Percentiles rank a stretch among this genome's conserved stretches.
These are phyloP conservation scores for Aspergillus tamarii DNA, from an alignment of 2,329 filamentous ascomycete species.

Conservation along the genomic window DNA sequence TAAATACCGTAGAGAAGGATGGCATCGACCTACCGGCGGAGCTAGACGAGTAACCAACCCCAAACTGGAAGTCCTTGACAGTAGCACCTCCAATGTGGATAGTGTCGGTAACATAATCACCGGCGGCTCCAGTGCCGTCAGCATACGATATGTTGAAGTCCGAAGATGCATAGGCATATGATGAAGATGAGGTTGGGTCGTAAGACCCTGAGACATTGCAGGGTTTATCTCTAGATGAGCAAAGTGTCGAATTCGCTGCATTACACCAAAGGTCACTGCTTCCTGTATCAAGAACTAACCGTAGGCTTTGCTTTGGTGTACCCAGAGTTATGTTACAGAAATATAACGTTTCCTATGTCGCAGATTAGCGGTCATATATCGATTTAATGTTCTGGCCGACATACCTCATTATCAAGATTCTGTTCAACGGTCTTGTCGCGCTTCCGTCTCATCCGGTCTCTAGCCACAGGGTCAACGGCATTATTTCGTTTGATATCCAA, in stretches of 20 bases:
- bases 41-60: conserved; percentile 59
- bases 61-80: conserved; percentile 60
- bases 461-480: conserved; percentile 48
- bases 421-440: conserved; percentile 46
- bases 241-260: conserved; percentile 53
- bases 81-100: conserved; percentile 58
- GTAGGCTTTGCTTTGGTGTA: conserved; percentile 59
- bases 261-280: conserved; percentile 67
- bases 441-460: conserved; percentile 51
- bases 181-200: conserved; percentile 65
- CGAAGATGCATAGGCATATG: conserved; percentile 72
- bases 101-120: conserved; percentile 80
- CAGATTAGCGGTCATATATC: conserved; percentile 3
- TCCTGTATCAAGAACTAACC: conserved; percentile 64
- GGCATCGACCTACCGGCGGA: conserved; percentile 44
- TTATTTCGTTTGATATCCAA: conserved; percentile 56
- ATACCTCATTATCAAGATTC: conserved; percentile 58
- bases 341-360: conserved; percentile 56
- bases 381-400: not conserved
- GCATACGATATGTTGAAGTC: conserved; percentile 88
- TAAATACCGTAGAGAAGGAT: not conserved
- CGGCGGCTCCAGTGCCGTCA: conserved; percentile 74
- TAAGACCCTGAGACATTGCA: conserved; percentile 58
- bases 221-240: conserved; percentile 41
- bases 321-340: conserved; percentile 62